Conservation (phyloP, 2,329 filamentous ascomycete species). For the Dothideomycetes sp. region DNA sequence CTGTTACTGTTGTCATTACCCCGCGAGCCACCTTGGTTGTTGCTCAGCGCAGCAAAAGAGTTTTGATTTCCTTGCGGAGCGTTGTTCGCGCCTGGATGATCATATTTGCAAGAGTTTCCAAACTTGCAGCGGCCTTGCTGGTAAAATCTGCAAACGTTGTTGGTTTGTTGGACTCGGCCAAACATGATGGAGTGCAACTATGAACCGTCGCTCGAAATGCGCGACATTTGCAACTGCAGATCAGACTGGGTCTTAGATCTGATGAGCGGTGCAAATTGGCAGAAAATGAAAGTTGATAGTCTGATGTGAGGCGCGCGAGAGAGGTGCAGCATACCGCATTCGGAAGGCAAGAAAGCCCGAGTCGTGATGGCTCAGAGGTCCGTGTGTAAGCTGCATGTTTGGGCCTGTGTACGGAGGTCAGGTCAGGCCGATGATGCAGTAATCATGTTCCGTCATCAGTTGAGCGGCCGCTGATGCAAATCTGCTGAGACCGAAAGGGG, state of each 20-base stretch:
- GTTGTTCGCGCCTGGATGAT: slow-evolving; percentile 40
- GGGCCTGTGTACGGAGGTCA: no score
- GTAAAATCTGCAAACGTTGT: slow-evolving; percentile 50
- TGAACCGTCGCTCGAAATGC: background rate
- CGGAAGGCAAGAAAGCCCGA: background rate
- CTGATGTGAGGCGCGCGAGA: no score
- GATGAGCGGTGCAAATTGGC: no score
- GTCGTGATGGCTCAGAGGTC: no score
- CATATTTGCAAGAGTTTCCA: slow-evolving; percentile 50
- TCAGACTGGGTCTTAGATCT: no score
- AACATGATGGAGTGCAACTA: slow-evolving; percentile 6
- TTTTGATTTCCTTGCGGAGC: slow-evolving; percentile 30
- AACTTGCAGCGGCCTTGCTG: slow-evolving; percentile 54
- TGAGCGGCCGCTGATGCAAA: background rate
- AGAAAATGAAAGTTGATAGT: no score
- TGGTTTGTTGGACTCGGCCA: slow-evolving; percentile 5
- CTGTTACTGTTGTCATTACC: slow-evolving; percentile 7
- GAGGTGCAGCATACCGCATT: no score
- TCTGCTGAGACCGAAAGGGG: background rate
- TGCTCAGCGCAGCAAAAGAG: slow-evolving; percentile 45
- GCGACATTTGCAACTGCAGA: background rate
- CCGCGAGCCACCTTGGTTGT: slow-evolving; percentile 18
- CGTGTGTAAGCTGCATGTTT: no score
- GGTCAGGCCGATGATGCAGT: no score
- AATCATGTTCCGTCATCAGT: background rate